Base-by-base conservation (phyloP, 306 rosid genomes). In the Casuarina glauca region DNA sequence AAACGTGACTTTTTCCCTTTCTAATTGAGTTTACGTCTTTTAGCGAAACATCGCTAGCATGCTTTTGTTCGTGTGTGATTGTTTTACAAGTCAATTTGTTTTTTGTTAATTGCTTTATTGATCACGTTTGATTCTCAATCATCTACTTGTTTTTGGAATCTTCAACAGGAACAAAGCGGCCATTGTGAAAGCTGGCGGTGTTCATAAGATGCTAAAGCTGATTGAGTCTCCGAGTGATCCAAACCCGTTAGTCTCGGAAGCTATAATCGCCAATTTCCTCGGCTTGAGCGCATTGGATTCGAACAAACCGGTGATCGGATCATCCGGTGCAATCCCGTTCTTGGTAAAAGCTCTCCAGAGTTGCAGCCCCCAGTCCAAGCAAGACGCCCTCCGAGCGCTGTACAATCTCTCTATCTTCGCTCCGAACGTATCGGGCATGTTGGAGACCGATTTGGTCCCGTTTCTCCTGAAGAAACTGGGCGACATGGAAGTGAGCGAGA, bases 311-410 rank as follows among this genome's bases (percentile, higher is more conserved):
- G 79, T 96, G 42, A 91, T 96, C 61, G 99, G 99, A 68, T 91
- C 98, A 46, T 96, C 99, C 0, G 98, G 98, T 69, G 98, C 99
- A 61, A 84, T 96, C 70, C 94, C 91, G 7, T 91, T 96, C 84
- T 83, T 96, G 45, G 91, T 91, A 45, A 85, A 86, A 73, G 87
- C 80, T 54, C 89, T 96, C 32, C 48, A 85, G 75, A 78, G 77
- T n/a, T 70, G 89, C 20, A 71, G 88, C 82, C 62, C 81, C 42
- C 99, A 93, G 76, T 89, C 93, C 51, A 90, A 86, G 82, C 97
- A 89, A 84, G 99, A 96, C 70, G 93, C 98, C 51, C 85, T 96
- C 69, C 87, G 97, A 67, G 99, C 99, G 8, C 90, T 96, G 6
- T 96, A 91, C 83, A 96, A 96, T 77, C 96, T 96, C 4, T 90